Evolutionary conservation across 345 rosid species (phyloP).

Genomic region (Hirschfeldia incana): DNA sequence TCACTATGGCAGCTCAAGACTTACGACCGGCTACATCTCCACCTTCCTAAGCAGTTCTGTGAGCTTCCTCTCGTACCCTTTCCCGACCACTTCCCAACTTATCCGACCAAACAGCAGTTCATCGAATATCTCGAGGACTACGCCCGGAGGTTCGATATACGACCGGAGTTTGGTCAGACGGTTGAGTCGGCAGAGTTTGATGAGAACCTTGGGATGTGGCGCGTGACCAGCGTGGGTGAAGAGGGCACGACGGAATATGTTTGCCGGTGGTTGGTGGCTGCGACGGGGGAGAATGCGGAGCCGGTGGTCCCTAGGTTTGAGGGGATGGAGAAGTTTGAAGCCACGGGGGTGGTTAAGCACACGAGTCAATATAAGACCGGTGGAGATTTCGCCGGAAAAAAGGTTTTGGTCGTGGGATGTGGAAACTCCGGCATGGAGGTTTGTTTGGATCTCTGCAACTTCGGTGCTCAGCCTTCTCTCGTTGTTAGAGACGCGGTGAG

Average conservation of each 20-base stretch:
- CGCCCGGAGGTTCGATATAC: constrained; percentile 42
- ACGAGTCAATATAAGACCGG: constrained; percentile 72
- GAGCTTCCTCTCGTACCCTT: constrained; percentile 74
- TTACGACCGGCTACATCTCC: constrained; percentile 77
- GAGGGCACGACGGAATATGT: constrained; percentile 47
- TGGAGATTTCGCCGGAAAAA: constrained; percentile 61
- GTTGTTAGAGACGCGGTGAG: constrained; percentile 89
- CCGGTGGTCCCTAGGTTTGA: constrained; percentile 68
- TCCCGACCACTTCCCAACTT: constrained; percentile 57
- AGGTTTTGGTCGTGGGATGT: constrained; percentile 91
- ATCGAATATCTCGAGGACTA: constrained; percentile 61
- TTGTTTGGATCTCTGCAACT: constrained; percentile 89
- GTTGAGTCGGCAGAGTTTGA: constrained; percentile 62
- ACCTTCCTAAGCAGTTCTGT: constrained; percentile 77
- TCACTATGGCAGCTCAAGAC: constrained; percentile 81
- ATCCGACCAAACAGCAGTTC: constrained; percentile 77
- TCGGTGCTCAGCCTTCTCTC: constrained; percentile 71
- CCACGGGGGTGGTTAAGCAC: constrained; percentile 54
- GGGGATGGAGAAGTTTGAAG: constrained; percentile 57
- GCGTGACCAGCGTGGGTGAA: constrained; percentile 44
- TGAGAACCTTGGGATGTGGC: constrained; percentile 49
- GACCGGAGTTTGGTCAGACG: constrained; percentile 56
- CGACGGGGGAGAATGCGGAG: constrained; percentile 97
- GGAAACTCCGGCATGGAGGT: constrained; percentile 99
- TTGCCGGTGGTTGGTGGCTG: constrained; percentile 79